These are phyloP conservation scores for Parathielavia appendiculata DNA, from an alignment of 495 filamentous ascomycete genomes.

Conservation along the genomic window DNA sequence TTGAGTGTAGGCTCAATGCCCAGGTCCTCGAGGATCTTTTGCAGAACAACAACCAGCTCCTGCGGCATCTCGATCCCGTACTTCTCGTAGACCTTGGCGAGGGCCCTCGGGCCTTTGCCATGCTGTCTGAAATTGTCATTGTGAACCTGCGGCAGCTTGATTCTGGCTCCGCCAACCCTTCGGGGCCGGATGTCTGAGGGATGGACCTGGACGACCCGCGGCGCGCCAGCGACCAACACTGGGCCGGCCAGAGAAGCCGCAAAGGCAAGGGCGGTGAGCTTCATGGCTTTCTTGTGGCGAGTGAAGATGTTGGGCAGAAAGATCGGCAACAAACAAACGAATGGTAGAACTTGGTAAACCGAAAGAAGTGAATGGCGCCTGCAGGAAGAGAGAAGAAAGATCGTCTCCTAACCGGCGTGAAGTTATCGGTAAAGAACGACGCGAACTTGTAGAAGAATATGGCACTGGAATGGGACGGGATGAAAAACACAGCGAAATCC, in stretches of 20 bases:
- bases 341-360: not conserved
- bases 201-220: slow-evolving; percentile 19
- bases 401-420: not conserved
- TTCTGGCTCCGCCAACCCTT: slow-evolving; percentile 36
- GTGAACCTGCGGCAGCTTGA: slow-evolving; percentile 39
- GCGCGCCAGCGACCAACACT: slow-evolving; percentile 20
- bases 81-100: slow-evolving; percentile 41
- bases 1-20: slow-evolving; percentile 18
- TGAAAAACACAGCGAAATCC: not conserved
- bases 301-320: not conserved
- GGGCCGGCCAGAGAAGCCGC: slow-evolving; percentile 20
- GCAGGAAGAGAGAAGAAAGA: not conserved
- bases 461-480: not conserved
- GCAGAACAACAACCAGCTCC: slow-evolving; percentile 28
- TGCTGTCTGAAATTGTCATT: slow-evolving; percentile 36
- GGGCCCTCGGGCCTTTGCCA: slow-evolving; percentile 38
- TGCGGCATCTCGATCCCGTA: slow-evolving; percentile 33
- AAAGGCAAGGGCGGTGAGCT: slow-evolving; percentile 23
- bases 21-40: slow-evolving; percentile 31
- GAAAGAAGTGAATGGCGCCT: not conserved
- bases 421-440: not conserved
- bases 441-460: not conserved
- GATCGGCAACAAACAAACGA: not conserved
- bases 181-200: slow-evolving; percentile 29
- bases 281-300: slow-evolving; percentile 21